Evolutionary conservation across 345 rosid species (phyloP), one percentile per base, ranked within the genome.

Genomic region (Odontarrhena argentea): DNA sequence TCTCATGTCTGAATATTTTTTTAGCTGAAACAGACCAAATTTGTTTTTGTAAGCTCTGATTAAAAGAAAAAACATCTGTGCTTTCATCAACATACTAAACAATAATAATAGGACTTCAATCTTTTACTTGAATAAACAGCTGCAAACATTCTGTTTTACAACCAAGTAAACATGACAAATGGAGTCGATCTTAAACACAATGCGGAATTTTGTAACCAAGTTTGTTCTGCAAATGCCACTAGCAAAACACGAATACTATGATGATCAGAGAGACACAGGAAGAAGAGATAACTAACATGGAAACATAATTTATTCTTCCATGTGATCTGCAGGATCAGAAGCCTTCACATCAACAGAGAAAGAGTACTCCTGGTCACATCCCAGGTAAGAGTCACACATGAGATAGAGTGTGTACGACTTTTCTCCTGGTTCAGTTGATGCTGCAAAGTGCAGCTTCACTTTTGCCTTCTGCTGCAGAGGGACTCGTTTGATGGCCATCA

Each of bases 321-420:
- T 74, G 45, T 77, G 77, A 65, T 69, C 78, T 14, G 59, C 51
- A 7, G 22, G 78, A 11, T 51, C 72, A 1, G 76, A 70, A 13
- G 78, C 96, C 50, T 71, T 78, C 40, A 86, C 81, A 68, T 80
- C 81, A 24, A 90, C 79, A 11, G 58, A 24, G 81, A 93, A 90
- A 56, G 56, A 48, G 42, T 87, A 86, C 71, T 93, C 96, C 69
- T 88, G 94, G 64, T 88, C 97, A 42, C 92, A 90, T 2, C 97
- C 96, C 67, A 93, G 64, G 73, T 85, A 90, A 6, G 94, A 90
- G 57, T 88, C 92, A 9, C 91, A 83, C 97, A 88, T 90, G 48
- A 93, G 85, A 69, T 90, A 93, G 3, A 90, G 81, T 0, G 84
- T 80, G 56, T 85, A 86, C 0, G 83, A 63, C 76, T 81, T 85